Conservation (phyloP, 176 grass and related monocot species). For the Pontederia paniculata region DNA sequence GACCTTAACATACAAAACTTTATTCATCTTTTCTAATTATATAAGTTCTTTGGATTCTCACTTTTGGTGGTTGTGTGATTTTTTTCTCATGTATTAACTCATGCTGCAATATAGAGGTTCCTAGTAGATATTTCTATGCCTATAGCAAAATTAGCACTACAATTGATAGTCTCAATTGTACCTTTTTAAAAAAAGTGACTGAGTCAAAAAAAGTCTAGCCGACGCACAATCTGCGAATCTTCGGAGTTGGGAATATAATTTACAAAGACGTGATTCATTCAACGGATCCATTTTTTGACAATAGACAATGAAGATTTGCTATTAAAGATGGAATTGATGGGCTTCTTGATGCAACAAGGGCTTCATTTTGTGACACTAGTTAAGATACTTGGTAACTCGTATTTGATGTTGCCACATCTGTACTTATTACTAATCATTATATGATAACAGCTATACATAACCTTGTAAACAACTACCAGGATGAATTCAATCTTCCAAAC, state of each 20-base stretch:
- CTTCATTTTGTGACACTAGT: constrained; percentile 83
- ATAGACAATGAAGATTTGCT: constrained; percentile 87
- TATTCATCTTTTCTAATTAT: no score
- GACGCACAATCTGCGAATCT: no score
- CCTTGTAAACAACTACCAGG: constrained; percentile 65
- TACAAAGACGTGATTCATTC: constrained; percentile 92
- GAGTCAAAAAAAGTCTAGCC: no score
- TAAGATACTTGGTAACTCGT: constrained; percentile 43
- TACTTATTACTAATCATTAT: constrained; percentile 14
- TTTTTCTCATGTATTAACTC: no score
- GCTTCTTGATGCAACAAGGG: constrained; percentile 70
- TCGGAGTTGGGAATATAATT: constrained; percentile 63
- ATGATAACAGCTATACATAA: constrained; percentile 58
- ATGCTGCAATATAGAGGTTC: no score
- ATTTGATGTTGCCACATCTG: neutral
- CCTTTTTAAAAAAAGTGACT: no score
- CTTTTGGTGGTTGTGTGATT: no score
- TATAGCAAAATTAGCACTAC: no score
- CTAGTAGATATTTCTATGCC: no score
- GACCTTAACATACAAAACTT: no score
- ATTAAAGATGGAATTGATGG: constrained; percentile 86
- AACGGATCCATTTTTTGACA: constrained; percentile 85
- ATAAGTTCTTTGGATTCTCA: no score
- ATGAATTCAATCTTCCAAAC: constrained; percentile 83
- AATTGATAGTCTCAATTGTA: no score